Percentiles rank a stretch among this genome's conserved stretches.
Evolutionary conservation across 2,329 filamentous ascomycete species (phyloP).

Genomic region (Aspergillus sp.): DNA sequence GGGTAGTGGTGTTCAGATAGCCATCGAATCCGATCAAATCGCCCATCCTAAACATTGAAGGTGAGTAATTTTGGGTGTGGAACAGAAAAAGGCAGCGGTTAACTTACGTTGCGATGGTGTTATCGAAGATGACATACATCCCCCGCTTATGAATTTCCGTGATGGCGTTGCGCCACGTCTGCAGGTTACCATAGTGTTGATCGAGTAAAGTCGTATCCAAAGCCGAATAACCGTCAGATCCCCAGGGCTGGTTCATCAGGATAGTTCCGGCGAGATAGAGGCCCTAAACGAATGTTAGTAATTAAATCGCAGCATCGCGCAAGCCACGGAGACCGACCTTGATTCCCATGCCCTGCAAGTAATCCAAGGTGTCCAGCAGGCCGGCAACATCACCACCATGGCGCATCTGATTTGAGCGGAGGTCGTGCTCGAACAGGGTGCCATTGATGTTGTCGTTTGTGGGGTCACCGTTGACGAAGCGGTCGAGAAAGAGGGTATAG

Average conservation of each 20-base stretch:
- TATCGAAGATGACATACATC: slow-evolving; percentile 68
- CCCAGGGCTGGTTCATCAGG: slow-evolving; percentile 66
- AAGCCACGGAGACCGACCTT: slow-evolving; percentile 43
- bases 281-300: slow-evolving; percentile 39
- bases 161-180: slow-evolving; percentile 59
- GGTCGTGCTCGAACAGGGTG: slow-evolving; percentile 62
- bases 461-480: slow-evolving; percentile 65
- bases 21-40: slow-evolving; percentile 57
- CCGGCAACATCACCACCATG: slow-evolving; percentile 62
- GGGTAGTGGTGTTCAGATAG: slow-evolving; percentile 51
- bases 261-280: slow-evolving; percentile 63
- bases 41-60: slow-evolving; percentile 44
- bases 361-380: slow-evolving; percentile 62
- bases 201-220: slow-evolving; percentile 65
- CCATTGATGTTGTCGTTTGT: slow-evolving; percentile 64
- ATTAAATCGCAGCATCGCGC: neutral
- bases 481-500: slow-evolving; percentile 65
- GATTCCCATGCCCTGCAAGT: slow-evolving; percentile 64
- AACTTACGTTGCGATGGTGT: slow-evolving; percentile 62
- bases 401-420: slow-evolving; percentile 61
- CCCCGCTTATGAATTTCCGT: slow-evolving; percentile 59
- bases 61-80: neutral
- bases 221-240: slow-evolving; percentile 60
- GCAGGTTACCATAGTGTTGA: slow-evolving; percentile 60
- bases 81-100: neutral